Conservation (phyloP, 2,329 filamentous ascomycete species). For the Aspergillus udagawae region DNA sequence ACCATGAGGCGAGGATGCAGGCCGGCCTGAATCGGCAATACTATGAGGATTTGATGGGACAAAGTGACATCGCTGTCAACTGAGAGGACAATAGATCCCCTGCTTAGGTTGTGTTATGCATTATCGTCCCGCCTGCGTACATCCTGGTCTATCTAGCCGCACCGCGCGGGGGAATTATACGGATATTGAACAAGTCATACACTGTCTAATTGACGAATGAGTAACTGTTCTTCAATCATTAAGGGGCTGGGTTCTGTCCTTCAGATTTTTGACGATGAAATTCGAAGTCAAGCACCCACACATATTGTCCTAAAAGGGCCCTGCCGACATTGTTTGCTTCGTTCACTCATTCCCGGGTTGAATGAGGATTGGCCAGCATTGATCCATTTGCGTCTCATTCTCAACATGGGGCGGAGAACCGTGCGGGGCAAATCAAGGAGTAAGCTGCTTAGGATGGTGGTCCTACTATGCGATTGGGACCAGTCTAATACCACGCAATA, state of each 20-base stretch:
- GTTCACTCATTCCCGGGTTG: background rate
- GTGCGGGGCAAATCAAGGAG: background rate
- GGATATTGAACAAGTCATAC: too few species aligned
- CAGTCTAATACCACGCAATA: too few species aligned
- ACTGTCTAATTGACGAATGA: too few species aligned
- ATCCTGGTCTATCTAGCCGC: too few species aligned
- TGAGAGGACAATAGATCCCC: background rate
- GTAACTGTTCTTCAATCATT: too few species aligned
- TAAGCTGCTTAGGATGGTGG: background rate
- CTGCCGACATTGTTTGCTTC: background rate
- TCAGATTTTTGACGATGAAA: too few species aligned
- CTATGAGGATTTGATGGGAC: constrained; percentile 30
- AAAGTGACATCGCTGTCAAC: background rate
- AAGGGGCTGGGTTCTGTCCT: too few species aligned
- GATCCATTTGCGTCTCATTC: background rate
- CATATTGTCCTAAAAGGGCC: background rate
- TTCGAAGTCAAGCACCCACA: too few species aligned
- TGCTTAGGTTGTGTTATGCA: too few species aligned
- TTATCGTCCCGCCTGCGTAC: too few species aligned
- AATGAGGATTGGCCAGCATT: background rate
- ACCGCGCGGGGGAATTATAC: too few species aligned
- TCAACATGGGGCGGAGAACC: background rate
- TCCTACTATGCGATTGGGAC: too few species aligned
- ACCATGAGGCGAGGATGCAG: constrained; percentile 41
- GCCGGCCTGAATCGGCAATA: constrained; percentile 45